Evolutionary conservation across 2,329 filamentous ascomycete genomes (phyloP).

Genomic region (Arthroderma uncinatum): DNA sequence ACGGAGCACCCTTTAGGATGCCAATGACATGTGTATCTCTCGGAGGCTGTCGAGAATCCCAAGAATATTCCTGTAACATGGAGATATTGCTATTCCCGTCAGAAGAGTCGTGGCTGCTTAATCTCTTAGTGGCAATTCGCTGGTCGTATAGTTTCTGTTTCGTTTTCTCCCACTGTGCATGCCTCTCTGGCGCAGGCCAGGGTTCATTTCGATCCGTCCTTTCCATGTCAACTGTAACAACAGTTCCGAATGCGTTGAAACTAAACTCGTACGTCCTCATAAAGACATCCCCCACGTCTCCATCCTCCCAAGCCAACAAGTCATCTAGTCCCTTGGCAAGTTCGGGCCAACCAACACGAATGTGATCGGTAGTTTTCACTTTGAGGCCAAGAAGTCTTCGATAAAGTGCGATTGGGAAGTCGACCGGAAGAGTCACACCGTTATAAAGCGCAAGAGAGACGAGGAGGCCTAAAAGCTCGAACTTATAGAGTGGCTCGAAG

Average conservation of each 20-base stretch:
- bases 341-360: conserved; percentile 78
- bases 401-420: conserved; percentile 77
- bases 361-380: conserved; percentile 60
- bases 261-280: conserved; percentile 80
- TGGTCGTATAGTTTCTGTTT: conserved; percentile 7
- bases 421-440: conserved; percentile 79
- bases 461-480: conserved; percentile 77
- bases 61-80: conserved; percentile 11
- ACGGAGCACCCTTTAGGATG: conserved; percentile 20
- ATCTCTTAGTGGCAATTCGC: background rate
- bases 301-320: conserved; percentile 69
- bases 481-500: conserved; percentile 76
- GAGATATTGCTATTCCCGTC: conserved; percentile 5
- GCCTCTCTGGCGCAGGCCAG: conserved; percentile 23
- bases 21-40: conserved; percentile 12
- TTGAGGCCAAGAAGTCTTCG: conserved; percentile 61
- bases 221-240: conserved; percentile 46
- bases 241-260: conserved; percentile 46
- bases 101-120: background rate
- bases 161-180: conserved; percentile 12
- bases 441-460: conserved; percentile 88
- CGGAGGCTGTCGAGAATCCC: conserved; percentile 3
- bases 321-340: conserved; percentile 62
- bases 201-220: conserved; percentile 28
- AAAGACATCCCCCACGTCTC: conserved; percentile 70